Evolutionary conservation across 2,329 filamentous ascomycete species (phyloP).

Genomic region (Alternaria sp.): DNA sequence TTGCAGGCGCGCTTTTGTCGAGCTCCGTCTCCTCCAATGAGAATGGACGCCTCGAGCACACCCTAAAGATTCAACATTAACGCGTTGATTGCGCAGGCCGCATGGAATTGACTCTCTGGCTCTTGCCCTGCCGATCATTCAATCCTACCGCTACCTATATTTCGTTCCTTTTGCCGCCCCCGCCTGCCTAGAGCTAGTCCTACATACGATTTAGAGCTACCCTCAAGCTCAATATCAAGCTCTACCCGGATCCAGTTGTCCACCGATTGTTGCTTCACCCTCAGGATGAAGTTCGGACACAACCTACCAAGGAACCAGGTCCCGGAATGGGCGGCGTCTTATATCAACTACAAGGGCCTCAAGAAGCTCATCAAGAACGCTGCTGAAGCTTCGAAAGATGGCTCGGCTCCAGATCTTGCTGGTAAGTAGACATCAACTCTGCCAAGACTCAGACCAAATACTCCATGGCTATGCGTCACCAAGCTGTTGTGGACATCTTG

Average conservation of each 20-base stretch:
- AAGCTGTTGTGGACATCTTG: background rate
- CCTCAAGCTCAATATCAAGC: background rate
- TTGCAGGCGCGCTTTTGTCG: slow-evolving; percentile 38
- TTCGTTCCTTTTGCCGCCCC: slow-evolving; percentile 19
- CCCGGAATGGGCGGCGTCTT: slow-evolving; percentile 82
- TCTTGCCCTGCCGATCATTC: slow-evolving; percentile 15
- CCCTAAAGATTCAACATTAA: slow-evolving; percentile 24
- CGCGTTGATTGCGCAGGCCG: slow-evolving; percentile 28
- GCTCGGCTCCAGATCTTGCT: slow-evolving; percentile 83
- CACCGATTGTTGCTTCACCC: background rate
- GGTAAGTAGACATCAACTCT: slow-evolving; percentile 64
- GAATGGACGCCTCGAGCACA: slow-evolving; percentile 34
- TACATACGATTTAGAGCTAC: background rate
- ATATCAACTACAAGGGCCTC: slow-evolving; percentile 88
- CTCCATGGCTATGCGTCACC: too few species aligned
- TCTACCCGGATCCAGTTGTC: background rate
- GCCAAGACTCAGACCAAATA: background rate
- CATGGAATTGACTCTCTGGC: slow-evolving; percentile 15
- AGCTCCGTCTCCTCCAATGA: slow-evolving; percentile 39
- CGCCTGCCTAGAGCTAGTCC: slow-evolving; percentile 12
- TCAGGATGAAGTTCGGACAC: slow-evolving; percentile 57
- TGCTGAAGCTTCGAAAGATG: slow-evolving; percentile 68
- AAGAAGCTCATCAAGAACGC: slow-evolving; percentile 95
- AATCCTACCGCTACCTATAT: slow-evolving; percentile 11
- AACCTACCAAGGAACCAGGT: slow-evolving; percentile 80